phyloP scores from a whole-genome alignment of 768 basidiomycete genomes.

The Trametes coccinea region DNA sequence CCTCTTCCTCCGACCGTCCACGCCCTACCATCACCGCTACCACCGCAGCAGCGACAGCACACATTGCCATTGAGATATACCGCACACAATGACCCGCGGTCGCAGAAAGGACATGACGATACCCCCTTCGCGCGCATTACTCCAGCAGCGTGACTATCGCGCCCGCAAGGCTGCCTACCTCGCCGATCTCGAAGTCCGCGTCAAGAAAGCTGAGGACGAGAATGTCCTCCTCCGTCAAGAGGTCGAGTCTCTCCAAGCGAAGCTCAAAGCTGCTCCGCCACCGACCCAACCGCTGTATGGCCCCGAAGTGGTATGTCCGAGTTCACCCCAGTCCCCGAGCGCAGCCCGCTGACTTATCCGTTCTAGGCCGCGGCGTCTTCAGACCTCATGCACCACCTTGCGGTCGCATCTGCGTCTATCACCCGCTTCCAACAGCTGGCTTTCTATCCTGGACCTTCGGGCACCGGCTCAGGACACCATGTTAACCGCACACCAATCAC shows the following conservation, averaged over 20 bases:
- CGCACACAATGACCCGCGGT: slow-evolving; percentile 55
- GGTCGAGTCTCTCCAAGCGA: slow-evolving; percentile 43
- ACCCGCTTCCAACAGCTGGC: slow-evolving; percentile 52
- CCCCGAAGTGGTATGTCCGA: slow-evolving; percentile 32
- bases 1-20: not conserved
- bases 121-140: slow-evolving; percentile 56
- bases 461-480: slow-evolving; percentile 20
- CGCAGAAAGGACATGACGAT: slow-evolving; percentile 66
- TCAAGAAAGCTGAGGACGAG: slow-evolving; percentile 54
- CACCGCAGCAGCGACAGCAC: not conserved
- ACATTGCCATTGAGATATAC: not conserved
- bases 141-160: slow-evolving; percentile 66
- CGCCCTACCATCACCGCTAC: not conserved
- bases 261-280: slow-evolving; percentile 31
- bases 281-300: slow-evolving; percentile 23
- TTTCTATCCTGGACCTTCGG: slow-evolving; percentile 33
- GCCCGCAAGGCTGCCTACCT: slow-evolving; percentile 60
- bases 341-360: slow-evolving; percentile 5
- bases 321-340: slow-evolving; percentile 15
- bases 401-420: slow-evolving; percentile 49
- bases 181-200: slow-evolving; percentile 55
- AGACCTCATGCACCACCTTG: slow-evolving; percentile 51
- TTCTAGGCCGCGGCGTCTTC: slow-evolving; percentile 51
- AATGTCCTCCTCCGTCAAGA: slow-evolving; percentile 51
- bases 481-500: slow-evolving; percentile 29